Evolutionary conservation across 768 basidiomycete genomes (phyloP).

Genomic region (Phaeotremella skinneri): DNA sequence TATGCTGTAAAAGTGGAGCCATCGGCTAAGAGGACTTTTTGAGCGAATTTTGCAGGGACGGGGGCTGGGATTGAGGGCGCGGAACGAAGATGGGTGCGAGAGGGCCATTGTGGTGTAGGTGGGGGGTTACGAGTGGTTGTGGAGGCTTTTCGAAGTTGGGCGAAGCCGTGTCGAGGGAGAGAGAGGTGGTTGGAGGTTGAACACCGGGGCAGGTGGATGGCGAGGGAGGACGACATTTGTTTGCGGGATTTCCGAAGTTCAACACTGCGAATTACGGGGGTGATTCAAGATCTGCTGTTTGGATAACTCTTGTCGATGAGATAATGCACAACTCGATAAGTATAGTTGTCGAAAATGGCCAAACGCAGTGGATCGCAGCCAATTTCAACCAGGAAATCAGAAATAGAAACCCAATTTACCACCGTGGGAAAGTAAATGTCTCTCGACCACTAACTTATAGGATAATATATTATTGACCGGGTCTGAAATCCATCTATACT

Average conservation of each 20-base stretch:
- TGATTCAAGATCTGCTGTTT: too few species aligned
- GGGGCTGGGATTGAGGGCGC: constrained; percentile 71
- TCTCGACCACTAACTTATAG: neutral
- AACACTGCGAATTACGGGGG: too few species aligned
- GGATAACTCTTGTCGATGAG: too few species aligned
- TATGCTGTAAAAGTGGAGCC: constrained; percentile 83
- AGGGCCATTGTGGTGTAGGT: constrained; percentile 60
- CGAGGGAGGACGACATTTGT: too few species aligned
- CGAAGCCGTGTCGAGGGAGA: neutral
- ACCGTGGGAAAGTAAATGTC: constrained; percentile 15
- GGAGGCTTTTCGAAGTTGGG: constrained; percentile 12
- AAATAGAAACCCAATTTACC: too few species aligned
- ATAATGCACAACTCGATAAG: too few species aligned
- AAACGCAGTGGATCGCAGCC: too few species aligned
- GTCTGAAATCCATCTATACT: too few species aligned
- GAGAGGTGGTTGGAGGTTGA: neutral
- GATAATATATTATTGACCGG: constrained; percentile 6
- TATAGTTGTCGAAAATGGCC: too few species aligned
- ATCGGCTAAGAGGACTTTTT: constrained; percentile 79
- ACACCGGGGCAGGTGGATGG: neutral
- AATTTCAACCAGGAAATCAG: too few species aligned
- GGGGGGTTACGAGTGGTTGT: constrained; percentile 9
- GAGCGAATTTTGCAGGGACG: constrained; percentile 79
- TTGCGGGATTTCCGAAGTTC: too few species aligned
- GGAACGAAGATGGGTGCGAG: constrained; percentile 61